Evolutionary conservation across 441 rosid genomes (phyloP).

Genomic region (Macaranga tanarius): DNA sequence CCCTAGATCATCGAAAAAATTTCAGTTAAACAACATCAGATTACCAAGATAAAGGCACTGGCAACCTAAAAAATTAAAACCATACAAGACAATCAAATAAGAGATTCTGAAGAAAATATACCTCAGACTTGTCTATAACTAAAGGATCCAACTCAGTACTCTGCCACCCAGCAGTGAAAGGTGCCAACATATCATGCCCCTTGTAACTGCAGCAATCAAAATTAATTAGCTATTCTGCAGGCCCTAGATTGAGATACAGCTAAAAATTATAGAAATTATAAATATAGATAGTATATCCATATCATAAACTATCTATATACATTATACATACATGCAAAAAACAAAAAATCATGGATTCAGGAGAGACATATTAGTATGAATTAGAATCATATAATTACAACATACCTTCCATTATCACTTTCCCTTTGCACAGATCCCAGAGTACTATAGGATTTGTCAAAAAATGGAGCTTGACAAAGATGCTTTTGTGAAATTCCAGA

Average conservation of each 20-base stretch:
- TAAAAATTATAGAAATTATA: background rate
- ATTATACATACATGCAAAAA: background rate
- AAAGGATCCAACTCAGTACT: conserved; percentile 64
- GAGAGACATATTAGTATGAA: background rate
- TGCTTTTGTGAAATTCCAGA: conserved; percentile 32
- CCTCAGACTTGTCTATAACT: conserved; percentile 81
- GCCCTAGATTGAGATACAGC: background rate
- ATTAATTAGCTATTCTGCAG: background rate
- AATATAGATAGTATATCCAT: background rate
- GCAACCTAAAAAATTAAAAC: background rate
- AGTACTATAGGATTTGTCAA: conserved; percentile 47
- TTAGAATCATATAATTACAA: conserved; percentile 2
- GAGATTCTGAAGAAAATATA: conserved; percentile 15
- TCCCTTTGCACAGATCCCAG: conserved; percentile 56
- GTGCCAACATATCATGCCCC: conserved; percentile 96
- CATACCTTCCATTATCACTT: conserved; percentile 39
- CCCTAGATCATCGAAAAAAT: conserved; percentile 47
- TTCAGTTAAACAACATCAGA: background rate
- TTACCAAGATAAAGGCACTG: background rate
- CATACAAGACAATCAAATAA: background rate
- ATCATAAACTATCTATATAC: background rate
- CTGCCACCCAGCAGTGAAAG: conserved; percentile 99
- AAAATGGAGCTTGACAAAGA: conserved; percentile 23
- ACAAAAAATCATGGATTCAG: background rate
- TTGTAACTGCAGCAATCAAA: conserved; percentile 51